Evolutionary conservation across 306 rosid genomes (phyloP).

Genomic region (Cucurbita pepo): DNA sequence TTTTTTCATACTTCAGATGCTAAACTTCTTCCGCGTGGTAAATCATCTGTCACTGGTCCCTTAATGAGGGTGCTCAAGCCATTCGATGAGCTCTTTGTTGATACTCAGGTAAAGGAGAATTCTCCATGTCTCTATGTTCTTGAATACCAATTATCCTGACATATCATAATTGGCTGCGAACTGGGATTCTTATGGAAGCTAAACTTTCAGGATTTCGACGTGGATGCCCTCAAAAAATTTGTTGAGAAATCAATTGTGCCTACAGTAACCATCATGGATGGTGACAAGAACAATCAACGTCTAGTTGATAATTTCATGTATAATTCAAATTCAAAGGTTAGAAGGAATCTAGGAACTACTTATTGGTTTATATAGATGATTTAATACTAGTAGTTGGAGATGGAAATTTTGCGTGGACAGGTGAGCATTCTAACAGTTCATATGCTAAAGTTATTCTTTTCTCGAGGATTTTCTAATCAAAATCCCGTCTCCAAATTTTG

Average conservation of each 20-base stretch:
- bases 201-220: conserved; percentile 49
- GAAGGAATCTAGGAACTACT: not conserved
- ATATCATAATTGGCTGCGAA: not conserved
- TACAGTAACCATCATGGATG: conserved; percentile 42
- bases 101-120: conserved; percentile 37
- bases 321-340: conserved; percentile 49
- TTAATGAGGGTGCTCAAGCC: conserved; percentile 67
- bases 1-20: conserved; percentile 75
- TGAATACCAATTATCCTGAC: not conserved
- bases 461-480: not conserved
- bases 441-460: not conserved
- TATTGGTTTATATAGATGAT: not conserved
- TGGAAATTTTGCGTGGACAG: not conserved
- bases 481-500: conserved; percentile 10
- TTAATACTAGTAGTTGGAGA: not conserved
- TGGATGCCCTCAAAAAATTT: conserved; percentile 57
- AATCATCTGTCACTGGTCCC: conserved; percentile 65
- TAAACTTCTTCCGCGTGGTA: conserved; percentile 76
- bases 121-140: not conserved
- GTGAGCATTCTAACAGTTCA: not conserved
- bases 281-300: conserved; percentile 55
- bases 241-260: conserved; percentile 50
- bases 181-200: not conserved
- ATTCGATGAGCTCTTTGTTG: conserved; percentile 78
- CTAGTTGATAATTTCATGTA: conserved; percentile 49